Conservation (phyloP, 768 basidiomycete species). For the Trametopsis cervina region DNA sequence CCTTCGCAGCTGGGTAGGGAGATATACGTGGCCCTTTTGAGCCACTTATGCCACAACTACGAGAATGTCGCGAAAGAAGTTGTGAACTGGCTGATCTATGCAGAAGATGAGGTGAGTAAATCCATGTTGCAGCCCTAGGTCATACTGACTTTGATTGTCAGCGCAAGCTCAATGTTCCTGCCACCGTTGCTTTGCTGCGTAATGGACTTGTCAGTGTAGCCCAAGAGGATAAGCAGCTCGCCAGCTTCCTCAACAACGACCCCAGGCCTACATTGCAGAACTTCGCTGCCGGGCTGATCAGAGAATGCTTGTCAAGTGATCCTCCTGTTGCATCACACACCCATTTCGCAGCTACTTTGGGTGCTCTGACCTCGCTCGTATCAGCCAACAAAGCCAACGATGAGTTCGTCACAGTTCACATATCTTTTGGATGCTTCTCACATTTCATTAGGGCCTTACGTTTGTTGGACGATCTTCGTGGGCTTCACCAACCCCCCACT, state of each 20-base stretch:
- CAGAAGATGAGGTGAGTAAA: constrained; percentile 81
- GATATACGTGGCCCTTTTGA: constrained; percentile 84
- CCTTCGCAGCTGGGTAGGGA: constrained; percentile 81
- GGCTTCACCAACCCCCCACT: constrained; percentile 46
- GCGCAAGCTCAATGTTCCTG: constrained; percentile 96
- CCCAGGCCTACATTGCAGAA: constrained; percentile 70
- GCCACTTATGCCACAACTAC: constrained; percentile 82
- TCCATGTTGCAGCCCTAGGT: constrained; percentile 4
- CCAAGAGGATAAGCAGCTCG: constrained; percentile 86
- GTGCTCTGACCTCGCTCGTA: constrained; percentile 68
- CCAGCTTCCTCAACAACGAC: constrained; percentile 75
- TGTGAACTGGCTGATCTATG: constrained; percentile 91
- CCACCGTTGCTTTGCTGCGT: constrained; percentile 82
- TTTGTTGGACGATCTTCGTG: constrained; percentile 79
- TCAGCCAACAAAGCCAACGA: constrained; percentile 78
- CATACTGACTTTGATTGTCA: constrained; percentile 26
- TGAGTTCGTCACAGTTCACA: constrained; percentile 50
- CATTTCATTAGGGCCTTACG: constrained; percentile 44
- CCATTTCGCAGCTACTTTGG: constrained; percentile 76
- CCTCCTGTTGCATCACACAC: constrained; percentile 73
- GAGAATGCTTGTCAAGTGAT: constrained; percentile 79
- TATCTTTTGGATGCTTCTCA: constrained; percentile 1
- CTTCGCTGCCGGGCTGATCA: constrained; percentile 78
- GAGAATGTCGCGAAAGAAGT: constrained; percentile 96
- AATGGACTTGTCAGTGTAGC: constrained; percentile 71